Conservation (phyloP, 2,329 filamentous ascomycete species). For the Mariannaea elegans region DNA sequence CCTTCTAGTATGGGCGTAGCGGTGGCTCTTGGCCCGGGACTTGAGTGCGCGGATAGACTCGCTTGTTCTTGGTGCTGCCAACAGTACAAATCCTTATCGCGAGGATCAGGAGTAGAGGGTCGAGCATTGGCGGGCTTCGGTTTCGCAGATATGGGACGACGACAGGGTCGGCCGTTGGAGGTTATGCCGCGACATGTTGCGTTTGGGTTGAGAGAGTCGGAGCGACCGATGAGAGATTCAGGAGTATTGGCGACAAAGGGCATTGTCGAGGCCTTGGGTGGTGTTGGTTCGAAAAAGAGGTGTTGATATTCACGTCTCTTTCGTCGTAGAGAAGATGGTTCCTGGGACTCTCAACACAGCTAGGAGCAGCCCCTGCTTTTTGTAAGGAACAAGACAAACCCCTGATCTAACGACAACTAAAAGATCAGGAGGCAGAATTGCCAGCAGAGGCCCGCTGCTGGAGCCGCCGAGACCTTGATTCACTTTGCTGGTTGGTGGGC, state of each 20-base stretch:
- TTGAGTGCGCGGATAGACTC: constrained; percentile 54
- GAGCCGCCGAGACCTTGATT: constrained; percentile 22
- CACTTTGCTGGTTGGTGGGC: constrained; percentile 34
- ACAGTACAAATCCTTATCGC: constrained; percentile 77
- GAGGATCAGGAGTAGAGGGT: constrained; percentile 54
- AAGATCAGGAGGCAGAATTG: background rate
- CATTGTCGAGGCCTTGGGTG: constrained; percentile 40
- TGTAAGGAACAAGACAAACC: background rate
- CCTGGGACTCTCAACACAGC: background rate
- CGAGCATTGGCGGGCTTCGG: constrained; percentile 33
- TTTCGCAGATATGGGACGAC: constrained; percentile 66
- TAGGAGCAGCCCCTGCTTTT: background rate
- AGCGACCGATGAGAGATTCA: constrained; percentile 79
- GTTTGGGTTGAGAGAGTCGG: constrained; percentile 84
- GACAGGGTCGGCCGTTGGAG: constrained; percentile 81
- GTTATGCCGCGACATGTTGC: constrained; percentile 92
- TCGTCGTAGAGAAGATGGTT: background rate
- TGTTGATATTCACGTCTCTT: no score
- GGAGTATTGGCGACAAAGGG: constrained; percentile 69
- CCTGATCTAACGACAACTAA: constrained; percentile 23
- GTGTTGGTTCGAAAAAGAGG: background rate
- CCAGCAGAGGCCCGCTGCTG: constrained; percentile 19
- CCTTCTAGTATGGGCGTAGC: constrained; percentile 66
- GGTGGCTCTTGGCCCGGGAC: constrained; percentile 52
- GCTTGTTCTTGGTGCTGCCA: constrained; percentile 97